phyloP scores from a whole-genome alignment of 2,329 filamentous ascomycete genomes.

The Knufia fluminis region DNA sequence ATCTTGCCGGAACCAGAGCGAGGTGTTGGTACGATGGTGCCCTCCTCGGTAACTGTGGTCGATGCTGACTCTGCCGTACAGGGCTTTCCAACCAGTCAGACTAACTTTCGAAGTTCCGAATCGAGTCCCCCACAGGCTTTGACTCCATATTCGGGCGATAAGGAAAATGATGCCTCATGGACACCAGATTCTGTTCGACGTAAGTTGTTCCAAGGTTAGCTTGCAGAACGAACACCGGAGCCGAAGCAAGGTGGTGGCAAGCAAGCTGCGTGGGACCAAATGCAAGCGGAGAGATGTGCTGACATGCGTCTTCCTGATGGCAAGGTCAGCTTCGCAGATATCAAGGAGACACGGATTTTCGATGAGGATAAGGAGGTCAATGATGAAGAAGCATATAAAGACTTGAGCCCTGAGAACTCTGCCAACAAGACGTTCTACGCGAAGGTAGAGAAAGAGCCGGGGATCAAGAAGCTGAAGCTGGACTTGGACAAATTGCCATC shows the following conservation, averaged over 20 bases:
- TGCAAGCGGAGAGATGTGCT: not conserved
- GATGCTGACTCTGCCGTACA: not conserved
- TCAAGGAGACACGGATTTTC: not conserved
- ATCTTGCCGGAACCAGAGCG: constrained; percentile 3
- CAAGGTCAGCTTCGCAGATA: not conserved
- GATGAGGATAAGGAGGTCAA: not conserved
- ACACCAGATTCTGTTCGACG: not conserved
- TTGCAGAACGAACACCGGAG: not conserved
- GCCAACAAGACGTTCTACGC: not conserved
- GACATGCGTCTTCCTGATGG: not conserved
- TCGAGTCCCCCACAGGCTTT: not conserved
- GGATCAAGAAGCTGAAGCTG: not conserved
- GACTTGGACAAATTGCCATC: not conserved
- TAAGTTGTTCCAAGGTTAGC: not conserved
- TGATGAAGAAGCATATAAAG: not conserved
- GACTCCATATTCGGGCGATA: not conserved
- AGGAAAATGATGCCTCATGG: not conserved
- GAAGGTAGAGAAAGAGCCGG: not conserved
- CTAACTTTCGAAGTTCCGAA: not conserved
- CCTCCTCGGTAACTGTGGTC: not conserved
- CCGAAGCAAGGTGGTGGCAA: not conserved
- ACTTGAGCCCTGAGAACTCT: not conserved
- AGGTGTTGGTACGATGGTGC: not conserved
- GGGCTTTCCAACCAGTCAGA: not conserved
- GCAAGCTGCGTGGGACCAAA: not conserved